A percentile compares a stretch with the other conserved stretches of the same genome.
Conservation (phyloP, 345 rosid genomes). For the Gossypium mustelinum region DNA sequence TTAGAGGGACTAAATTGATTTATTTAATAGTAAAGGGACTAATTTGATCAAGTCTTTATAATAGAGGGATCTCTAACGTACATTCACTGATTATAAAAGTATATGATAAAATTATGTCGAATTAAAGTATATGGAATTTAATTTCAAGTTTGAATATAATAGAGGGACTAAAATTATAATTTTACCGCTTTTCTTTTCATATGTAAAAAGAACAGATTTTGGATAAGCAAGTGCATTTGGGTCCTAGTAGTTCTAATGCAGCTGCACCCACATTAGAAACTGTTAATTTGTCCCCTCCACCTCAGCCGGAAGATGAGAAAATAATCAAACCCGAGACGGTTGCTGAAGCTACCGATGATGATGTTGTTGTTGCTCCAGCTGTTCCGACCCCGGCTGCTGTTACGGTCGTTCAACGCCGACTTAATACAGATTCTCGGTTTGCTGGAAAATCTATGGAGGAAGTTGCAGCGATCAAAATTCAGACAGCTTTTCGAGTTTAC, state of each 20-base stretch:
- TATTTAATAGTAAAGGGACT: no score
- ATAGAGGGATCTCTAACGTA: no score
- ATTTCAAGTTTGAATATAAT: neutral
- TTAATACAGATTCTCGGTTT: conserved; percentile 30
- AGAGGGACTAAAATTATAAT: neutral
- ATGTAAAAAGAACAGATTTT: conserved; percentile 45
- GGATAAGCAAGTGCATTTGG: conserved; percentile 40
- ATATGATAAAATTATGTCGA: neutral
- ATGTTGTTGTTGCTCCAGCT: conserved; percentile 18
- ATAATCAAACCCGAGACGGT: conserved; percentile 31
- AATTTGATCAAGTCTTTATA: no score
- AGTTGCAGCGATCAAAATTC: conserved; percentile 81
- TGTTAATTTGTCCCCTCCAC: conserved; percentile 33
- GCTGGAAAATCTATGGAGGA: conserved; percentile 68
- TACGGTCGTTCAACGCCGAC: conserved; percentile 35
- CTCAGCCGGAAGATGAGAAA: conserved; percentile 47
- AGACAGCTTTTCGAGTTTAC: conserved; percentile 80
- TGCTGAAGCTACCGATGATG: conserved; percentile 27
- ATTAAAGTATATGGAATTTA: neutral
- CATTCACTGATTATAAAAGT: no score
- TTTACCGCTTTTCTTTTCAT: conserved; percentile 18
- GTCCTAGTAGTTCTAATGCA: conserved; percentile 28
- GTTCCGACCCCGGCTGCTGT: conserved; percentile 31
- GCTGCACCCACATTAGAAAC: conserved; percentile 26
- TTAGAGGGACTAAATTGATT: no score